Evolutionary conservation across 306 rosid species (phyloP), one percentile per base, ranked within the genome.

Genomic region (Cucurbita maxima): DNA sequence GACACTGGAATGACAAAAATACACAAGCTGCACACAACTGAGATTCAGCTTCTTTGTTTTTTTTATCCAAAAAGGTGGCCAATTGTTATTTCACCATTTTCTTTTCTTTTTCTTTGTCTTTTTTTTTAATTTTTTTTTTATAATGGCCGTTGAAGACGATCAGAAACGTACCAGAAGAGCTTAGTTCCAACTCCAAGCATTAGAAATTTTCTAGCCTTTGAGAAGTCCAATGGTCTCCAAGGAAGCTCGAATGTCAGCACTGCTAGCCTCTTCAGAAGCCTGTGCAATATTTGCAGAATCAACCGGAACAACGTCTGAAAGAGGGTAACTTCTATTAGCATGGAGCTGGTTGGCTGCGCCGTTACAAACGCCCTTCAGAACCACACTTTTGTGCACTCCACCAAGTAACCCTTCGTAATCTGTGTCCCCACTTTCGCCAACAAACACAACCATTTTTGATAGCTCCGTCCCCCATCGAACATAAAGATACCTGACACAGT

Each of bases 401-500:
- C 91, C 92, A 51, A 95, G 88, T 78, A 95, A 78, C 57, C 92
- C 99, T 84, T 95, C 99, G n/a, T 89, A 95, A 76, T 95, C 99
- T 0, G 99, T 89, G 82, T 95, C 97, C 40, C 99, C 99, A 11
- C 90, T 82, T 66, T 91, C 99, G 75, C 99, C 99, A 19, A 86
- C 96, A 72, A 95, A 80, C 60, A 95, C 99, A 66, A 91, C 96
- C 92, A 95, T 87, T 81, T 88, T 95, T 9, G 99, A 86, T 72
- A 95, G 83, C 62, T 91, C 99, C 75, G 89, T 87, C 40, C 97
- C 97, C 99, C 99, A 95, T 74, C 99, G 88, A 76, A 95, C 88
- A 45, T 85, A 91, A 8, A 95, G 88, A 82, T 95, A 95, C 88
- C 99, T 94, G 56, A 8, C 48, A 37, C 22, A 55, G 8, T 25